These are phyloP conservation scores for Termitomyces sp. DNA, from an alignment of 768 basidiomycete species.

Conservation along the genomic window DNA sequence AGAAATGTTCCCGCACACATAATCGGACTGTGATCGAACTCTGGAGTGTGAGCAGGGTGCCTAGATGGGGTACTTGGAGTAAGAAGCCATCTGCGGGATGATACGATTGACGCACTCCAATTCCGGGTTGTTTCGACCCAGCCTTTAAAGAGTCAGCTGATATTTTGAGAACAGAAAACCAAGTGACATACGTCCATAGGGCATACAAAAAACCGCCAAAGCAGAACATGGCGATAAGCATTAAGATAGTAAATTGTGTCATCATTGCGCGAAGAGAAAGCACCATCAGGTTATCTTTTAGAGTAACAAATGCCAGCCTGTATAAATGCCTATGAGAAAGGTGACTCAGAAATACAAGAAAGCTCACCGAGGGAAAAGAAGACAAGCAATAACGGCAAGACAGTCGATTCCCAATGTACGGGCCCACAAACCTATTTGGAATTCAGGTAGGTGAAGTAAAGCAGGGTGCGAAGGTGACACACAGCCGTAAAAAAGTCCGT, in stretches of 20 bases:
- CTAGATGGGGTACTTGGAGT: not conserved
- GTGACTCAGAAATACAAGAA: not conserved
- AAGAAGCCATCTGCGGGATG: not conserved
- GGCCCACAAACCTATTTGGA: constrained; percentile 59
- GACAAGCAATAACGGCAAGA: constrained; percentile 83
- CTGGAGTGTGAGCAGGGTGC: not conserved
- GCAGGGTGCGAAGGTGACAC: constrained; percentile 17
- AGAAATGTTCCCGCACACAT: not conserved
- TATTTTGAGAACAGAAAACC: constrained; percentile 1
- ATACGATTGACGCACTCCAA: constrained; percentile 36
- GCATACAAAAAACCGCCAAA: constrained; percentile 94
- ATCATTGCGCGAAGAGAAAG: constrained; percentile 90
- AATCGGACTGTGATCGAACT: not conserved
- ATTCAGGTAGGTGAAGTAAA: not conserved
- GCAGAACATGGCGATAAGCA: constrained; percentile 86
- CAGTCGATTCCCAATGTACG: constrained; percentile 73
- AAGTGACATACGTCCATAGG: constrained; percentile 77
- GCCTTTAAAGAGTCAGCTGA: constrained; percentile 32
- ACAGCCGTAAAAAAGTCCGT: constrained; percentile 75
- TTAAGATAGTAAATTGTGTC: constrained; percentile 79
- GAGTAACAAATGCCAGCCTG: constrained; percentile 87
- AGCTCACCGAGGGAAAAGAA: constrained; percentile 82
- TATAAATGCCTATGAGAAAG: constrained; percentile 2
- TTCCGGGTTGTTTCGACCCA: constrained; percentile 56
- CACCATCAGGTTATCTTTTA: constrained; percentile 80